These are phyloP conservation scores for Talaromyces sp. DNA, from an alignment of 2,329 filamentous ascomycete genomes.

Conservation along the genomic window DNA sequence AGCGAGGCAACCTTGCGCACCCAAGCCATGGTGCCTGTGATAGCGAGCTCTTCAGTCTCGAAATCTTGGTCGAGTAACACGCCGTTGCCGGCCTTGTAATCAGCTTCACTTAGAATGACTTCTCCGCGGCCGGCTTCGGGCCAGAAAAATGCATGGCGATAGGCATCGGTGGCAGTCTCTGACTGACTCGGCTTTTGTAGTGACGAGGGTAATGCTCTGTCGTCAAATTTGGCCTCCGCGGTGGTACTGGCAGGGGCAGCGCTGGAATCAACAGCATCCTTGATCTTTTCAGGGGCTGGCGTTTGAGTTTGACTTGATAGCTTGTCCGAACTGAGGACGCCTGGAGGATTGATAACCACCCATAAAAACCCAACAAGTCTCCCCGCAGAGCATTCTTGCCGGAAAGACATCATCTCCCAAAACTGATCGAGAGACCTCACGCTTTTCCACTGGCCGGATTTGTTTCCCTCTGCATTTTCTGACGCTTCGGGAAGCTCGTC, in stretches of 20 bases:
- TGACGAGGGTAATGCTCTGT: conserved; percentile 7
- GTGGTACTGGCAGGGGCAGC: conserved; percentile 14
- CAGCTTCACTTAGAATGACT: conserved; percentile 31
- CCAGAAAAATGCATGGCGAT: conserved; percentile 28
- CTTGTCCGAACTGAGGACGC: conserved; percentile 31
- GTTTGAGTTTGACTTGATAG: conserved; percentile 15
- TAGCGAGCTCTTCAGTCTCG: conserved; percentile 30
- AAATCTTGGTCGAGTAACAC: conserved; percentile 41
- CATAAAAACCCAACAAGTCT: conserved; percentile 91
- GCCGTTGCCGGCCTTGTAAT: conserved; percentile 37
- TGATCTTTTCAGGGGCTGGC: not conserved
- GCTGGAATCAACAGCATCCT: not conserved
- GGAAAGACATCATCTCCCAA: conserved; percentile 97
- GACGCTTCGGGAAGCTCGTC: conserved; percentile 59
- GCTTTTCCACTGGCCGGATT: conserved; percentile 69
- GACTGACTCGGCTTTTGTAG: not conserved
- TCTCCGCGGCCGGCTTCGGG: conserved; percentile 29
- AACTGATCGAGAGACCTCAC: conserved; percentile 83
- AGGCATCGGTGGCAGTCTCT: conserved; percentile 2
- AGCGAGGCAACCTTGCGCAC: conserved; percentile 36
- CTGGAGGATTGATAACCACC: conserved; percentile 71
- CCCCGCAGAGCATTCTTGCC: conserved; percentile 92
- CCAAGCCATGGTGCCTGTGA: conserved; percentile 37
- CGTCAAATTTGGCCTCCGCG: conserved; percentile 14
- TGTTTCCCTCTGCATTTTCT: conserved; percentile 19